These are phyloP conservation scores for Quambalaria eucalypti DNA, from an alignment of 1,284 basidiomycete genomes.

Conservation along the genomic window DNA sequence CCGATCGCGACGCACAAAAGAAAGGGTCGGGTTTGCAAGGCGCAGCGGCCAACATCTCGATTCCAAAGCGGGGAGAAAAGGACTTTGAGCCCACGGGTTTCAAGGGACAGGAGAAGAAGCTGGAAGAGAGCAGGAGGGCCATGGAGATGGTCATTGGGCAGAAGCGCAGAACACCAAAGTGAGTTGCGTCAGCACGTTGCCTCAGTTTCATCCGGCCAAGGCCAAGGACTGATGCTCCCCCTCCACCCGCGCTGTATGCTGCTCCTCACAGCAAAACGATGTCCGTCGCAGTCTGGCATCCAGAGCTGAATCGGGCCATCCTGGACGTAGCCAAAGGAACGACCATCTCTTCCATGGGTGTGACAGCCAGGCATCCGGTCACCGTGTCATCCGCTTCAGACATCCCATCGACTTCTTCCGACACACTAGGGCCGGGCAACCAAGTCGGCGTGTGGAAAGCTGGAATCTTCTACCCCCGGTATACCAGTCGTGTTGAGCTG, in stretches of 20 bases:
- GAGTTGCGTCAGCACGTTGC: slow-evolving; percentile 35
- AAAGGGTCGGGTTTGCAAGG: background rate
- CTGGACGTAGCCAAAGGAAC: slow-evolving; percentile 30
- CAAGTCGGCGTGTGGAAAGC: slow-evolving; percentile 6
- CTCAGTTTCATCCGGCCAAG: background rate
- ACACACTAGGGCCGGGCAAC: background rate
- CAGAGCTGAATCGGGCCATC: slow-evolving; percentile 22
- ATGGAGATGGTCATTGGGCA: slow-evolving; percentile 73
- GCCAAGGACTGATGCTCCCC: background rate
- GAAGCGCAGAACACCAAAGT: slow-evolving; percentile 66
- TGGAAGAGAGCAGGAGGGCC: slow-evolving; percentile 71
- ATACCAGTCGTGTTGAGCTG: slow-evolving; percentile 54
- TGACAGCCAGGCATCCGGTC: slow-evolving; percentile 10
- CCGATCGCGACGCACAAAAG: background rate
- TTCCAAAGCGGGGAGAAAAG: slow-evolving; percentile 42
- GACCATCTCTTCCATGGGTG: slow-evolving; percentile 32
- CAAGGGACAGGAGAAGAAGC: slow-evolving; percentile 61
- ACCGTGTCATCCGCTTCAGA: background rate
- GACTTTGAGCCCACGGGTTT: slow-evolving; percentile 66
- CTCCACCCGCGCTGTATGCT: slow-evolving; percentile 5
- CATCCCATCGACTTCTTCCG: background rate
- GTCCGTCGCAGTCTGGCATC: slow-evolving; percentile 31
- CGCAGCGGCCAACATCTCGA: slow-evolving; percentile 5
- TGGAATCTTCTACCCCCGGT: slow-evolving; percentile 6
- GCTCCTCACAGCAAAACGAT: slow-evolving; percentile 17